Conservation (phyloP, 345 rosid genomes). For the Microthlaspi erraticum region DNA sequence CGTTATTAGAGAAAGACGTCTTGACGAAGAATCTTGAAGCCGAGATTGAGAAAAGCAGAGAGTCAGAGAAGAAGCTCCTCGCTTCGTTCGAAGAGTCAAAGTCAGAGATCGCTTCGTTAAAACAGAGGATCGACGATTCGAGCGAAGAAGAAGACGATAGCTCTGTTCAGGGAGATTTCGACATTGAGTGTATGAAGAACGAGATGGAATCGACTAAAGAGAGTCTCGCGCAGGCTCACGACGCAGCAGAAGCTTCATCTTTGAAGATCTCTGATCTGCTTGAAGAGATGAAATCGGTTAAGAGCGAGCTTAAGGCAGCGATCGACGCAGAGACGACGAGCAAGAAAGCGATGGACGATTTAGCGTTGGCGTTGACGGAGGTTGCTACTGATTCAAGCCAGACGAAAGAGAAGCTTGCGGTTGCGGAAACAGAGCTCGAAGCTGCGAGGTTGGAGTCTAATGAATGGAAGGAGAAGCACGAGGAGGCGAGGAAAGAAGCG, state of each 20-base stretch:
- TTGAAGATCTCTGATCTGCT: slow-evolving; percentile 37
- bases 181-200: slow-evolving; percentile 42
- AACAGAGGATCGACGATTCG: slow-evolving; percentile 42
- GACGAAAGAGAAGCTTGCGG: slow-evolving; percentile 58
- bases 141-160: slow-evolving; percentile 34
- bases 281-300: slow-evolving; percentile 51
- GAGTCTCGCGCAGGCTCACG: slow-evolving; percentile 41
- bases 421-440: slow-evolving; percentile 53
- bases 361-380: slow-evolving; percentile 79
- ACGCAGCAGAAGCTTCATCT: slow-evolving; percentile 48
- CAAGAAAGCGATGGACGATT: slow-evolving; percentile 88
- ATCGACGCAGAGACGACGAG: slow-evolving; percentile 70
- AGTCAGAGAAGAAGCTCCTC: slow-evolving; percentile 45
- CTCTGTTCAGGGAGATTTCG: slow-evolving; percentile 40
- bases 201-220: slow-evolving; percentile 50
- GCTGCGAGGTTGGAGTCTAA: slow-evolving; percentile 43
- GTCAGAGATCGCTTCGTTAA: slow-evolving; percentile 50
- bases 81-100: slow-evolving; percentile 62
- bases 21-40: slow-evolving; percentile 55
- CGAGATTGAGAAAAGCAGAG: slow-evolving; percentile 52
- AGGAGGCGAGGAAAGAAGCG: slow-evolving; percentile 58
- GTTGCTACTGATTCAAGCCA: slow-evolving; percentile 66
- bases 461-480: slow-evolving; percentile 47
- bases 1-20: slow-evolving; percentile 43
- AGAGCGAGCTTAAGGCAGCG: slow-evolving; percentile 55